Conservation (phyloP, 2,329 filamentous ascomycete species). For the Acrodontium crateriforme region DNA sequence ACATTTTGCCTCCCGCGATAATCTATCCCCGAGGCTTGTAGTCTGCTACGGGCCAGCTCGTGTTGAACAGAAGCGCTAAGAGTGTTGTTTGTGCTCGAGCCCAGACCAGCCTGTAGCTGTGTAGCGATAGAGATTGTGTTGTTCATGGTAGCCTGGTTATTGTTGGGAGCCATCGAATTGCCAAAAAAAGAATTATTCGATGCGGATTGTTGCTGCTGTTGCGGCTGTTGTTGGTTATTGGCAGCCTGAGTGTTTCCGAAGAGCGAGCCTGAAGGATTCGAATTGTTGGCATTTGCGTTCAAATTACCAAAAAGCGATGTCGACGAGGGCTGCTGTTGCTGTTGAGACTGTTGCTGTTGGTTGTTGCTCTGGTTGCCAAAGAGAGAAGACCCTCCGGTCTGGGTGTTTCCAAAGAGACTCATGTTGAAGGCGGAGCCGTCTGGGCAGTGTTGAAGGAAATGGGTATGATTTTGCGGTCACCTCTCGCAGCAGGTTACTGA, state of each 20-base stretch:
- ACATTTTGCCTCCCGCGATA: constrained; percentile 53
- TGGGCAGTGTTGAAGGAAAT: no score
- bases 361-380: constrained; percentile 2
- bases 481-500: no score
- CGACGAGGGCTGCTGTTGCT: constrained; percentile 4
- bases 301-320: constrained; percentile 6
- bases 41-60: background rate
- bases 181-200: no score
- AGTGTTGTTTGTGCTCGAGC: background rate
- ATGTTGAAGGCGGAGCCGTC: no score
- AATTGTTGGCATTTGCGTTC: constrained; percentile 6
- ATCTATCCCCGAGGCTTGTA: background rate
- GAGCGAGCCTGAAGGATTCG: background rate
- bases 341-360: constrained; percentile 1
- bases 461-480: no score
- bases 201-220: constrained; percentile 22
- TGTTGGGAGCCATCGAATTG: constrained; percentile 22
- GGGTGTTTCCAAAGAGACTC: constrained; percentile 25
- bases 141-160: constrained; percentile 17
- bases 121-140: constrained; percentile 6
- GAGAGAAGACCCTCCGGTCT: constrained; percentile 2
- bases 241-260: constrained; percentile 1
- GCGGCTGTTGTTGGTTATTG: constrained; percentile 14
- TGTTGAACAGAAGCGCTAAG: background rate
- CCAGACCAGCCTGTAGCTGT: background rate